Evolutionary conservation across 192 early-diverging fungal genomes (phyloP), one percentile per base, ranked within the genome.

Genomic region (Coemansia sp.): DNA sequence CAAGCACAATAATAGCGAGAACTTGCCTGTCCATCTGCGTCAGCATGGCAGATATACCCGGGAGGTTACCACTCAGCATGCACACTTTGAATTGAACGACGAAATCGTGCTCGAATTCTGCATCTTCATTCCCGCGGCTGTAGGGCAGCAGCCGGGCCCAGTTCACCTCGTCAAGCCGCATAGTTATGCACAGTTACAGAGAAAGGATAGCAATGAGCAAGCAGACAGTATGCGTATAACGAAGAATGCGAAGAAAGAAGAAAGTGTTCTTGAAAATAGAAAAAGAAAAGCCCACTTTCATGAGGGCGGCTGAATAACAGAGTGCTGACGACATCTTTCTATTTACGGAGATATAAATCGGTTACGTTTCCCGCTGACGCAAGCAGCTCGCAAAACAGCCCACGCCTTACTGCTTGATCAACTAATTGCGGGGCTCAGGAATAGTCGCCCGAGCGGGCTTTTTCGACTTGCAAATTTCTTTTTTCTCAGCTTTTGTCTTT

Each of bases 71-170:
- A 72, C 77, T 65, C 20, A 80, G 71, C 11, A 48, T 36, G 44
- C 59, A 58, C 23, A 70, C 64, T 59, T 70, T 73, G 56, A 80
- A 63, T 56, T 71, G 67, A 20, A 40, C 54, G 10, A 80, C 50
- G 18, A 80, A 67, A 15, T 57, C 71, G 11, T 56, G 68, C 62
- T 68, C 68, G 42, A 66, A 80, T 47, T 73, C 68, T 4, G 61
- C 64, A 46, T 66, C 61, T 61, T 80, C 77, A 47, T 70, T 60
- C n/a, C 68, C 77, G 11, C 64, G 37, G 68, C 46, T 47, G 65
- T 80, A 80, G 26, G 77, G 77, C 54, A 80, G 71, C 53, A 60
- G 49, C 54, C 38, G 40, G 61, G 61, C 68, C 77, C 77, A 80
- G 60, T 80, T 68, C 18, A 74, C 64, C 47, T 80, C 71, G 26